A percentile compares a stretch with the other conserved stretches of the same genome.
These are phyloP conservation scores for Marchantia paleacea DNA, from an alignment of 225 moss, liverwort and hornwort genomes.

Conservation along the genomic window DNA sequence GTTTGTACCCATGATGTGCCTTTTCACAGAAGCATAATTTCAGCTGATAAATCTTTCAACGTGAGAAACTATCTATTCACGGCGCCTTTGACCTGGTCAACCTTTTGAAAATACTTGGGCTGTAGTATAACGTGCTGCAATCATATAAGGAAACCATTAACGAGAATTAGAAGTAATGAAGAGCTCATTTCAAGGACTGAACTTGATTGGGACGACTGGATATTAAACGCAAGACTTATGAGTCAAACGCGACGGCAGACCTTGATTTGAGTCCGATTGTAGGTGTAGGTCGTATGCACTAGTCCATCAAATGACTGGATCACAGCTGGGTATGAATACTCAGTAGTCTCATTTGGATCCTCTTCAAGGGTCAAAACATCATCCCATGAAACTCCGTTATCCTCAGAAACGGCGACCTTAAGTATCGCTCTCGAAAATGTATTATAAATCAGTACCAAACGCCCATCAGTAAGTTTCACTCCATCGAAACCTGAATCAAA, in stretches of 20 bases:
- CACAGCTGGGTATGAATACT: conserved; percentile 82
- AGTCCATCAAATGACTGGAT: conserved; percentile 68
- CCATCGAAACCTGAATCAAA: conserved; percentile 64
- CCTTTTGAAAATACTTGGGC: background rate
- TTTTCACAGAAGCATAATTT: no score
- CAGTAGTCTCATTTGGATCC: conserved; percentile 25
- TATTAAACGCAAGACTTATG: background rate
- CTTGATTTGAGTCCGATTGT: conserved; percentile 81
- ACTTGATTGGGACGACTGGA: background rate
- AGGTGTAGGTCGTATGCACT: conserved; percentile 73
- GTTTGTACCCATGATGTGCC: no score
- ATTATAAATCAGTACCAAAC: conserved; percentile 73
- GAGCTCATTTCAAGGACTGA: background rate
- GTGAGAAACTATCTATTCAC: background rate
- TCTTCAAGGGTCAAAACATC: conserved; percentile 70
- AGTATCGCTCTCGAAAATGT: conserved; percentile 69
- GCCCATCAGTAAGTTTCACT: conserved; percentile 72
- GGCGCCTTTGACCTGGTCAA: background rate
- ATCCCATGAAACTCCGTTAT: conserved; percentile 70
- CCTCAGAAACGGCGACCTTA: conserved; percentile 68
- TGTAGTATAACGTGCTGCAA: conserved; percentile 12
- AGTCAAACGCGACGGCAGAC: conserved; percentile 21
- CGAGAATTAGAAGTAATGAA: background rate
- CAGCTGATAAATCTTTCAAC: background rate
- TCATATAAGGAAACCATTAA: background rate